Base-by-base conservation (phyloP, 805 yeast species). In the Lipomyces yamadae region DNA sequence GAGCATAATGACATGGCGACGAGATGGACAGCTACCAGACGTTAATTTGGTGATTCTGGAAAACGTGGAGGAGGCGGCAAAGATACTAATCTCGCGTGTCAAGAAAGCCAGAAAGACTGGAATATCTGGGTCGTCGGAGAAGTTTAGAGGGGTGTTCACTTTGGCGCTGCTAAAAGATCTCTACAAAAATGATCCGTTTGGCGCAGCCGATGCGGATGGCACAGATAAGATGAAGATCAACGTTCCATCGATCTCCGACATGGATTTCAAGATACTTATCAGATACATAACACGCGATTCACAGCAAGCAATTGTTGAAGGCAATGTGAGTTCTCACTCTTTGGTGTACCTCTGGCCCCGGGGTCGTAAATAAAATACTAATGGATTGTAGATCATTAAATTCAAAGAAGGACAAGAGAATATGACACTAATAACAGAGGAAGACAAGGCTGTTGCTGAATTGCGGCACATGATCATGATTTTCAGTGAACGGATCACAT, bases 381-480 rank as follows among this genome's bases (percentile, higher is more conserved):
- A 59, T 60, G 53, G 56, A n/a, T 64, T 45, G 30, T 35, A 60
- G 55, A 34, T 62, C 37, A 52, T 52, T 32, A 62, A 62, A 35
- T 62, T 62, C 42, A 34, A 34, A 60, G 58, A 8, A 8, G 13
- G 5, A 8, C 30, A 62, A 15, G 48, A 24, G 42, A 13, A 24
- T 11, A 48, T 61, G 33, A 32, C 50, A 10, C 50, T 65, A 3
- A 39, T 67, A 24, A 42, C 67, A 6, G 70, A 68, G 33, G 71
- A 68, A 55, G 71, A 68, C 29, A 39, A 2, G 6, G 56, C 65
- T 5, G 62, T 67, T 7, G 70, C 71, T 3, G 52, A 60, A 42
- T 53, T 68, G 2, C 32, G 54, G 18, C 15, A 35, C 10, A 18
- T 62, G 42, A 45, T 66, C 24, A 48, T 56, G 18, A 48, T 45